Base-by-base conservation (phyloP, 1,284 basidiomycete species). In the Pseudomicrostroma phylloplanum region DNA sequence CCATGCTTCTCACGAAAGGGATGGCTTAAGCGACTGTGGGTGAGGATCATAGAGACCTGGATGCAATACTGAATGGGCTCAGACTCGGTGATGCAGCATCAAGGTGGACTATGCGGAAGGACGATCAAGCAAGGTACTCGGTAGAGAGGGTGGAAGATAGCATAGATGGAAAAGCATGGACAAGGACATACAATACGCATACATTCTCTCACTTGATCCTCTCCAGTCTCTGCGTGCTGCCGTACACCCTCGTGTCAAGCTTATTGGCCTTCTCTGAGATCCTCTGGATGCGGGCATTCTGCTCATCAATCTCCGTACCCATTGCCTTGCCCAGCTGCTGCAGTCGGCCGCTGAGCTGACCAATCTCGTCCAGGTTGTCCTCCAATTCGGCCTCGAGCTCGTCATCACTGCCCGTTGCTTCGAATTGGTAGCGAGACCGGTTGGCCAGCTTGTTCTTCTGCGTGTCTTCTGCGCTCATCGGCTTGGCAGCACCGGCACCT, bases 371-470 rank as follows among this genome's bases (percentile, higher is more conserved):
- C 57, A 99, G 81, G 79, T 98, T 97, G 68, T 87, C 86, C 73
- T 97, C 94, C 25, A 97, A 78, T 79, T 93, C 85, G 66, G 85
- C 83, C 71, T 86, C 85, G 56, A 86, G 76, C 81, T 96, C 92
- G 75, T 98, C 93, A 76, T 99, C 96, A n/a, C 89, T 92, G 17
- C 85, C 90, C 42, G 88, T 90, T n/a, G 88, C 87, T 70, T 98
- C 94, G 73, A 97, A 97, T 80, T 97, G 93, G 80, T 87, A 98
- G 30, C 90, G 85, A 75, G 87, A 86, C 65, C 90, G 83, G 77
- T 90, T 88, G 56, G 89, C 87, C 55, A 64, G 49, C 39, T 51
- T 57, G 42, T 61, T 56, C 51, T 64, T 61, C 77, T 87, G 86
- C 12, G 59, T 55, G 41, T 67, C 70, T 81, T 81, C 57, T 82